Evolutionary conservation across 2,329 filamentous ascomycete genomes (phyloP).

Genomic region (Colletotrichum chrysophilum): DNA sequence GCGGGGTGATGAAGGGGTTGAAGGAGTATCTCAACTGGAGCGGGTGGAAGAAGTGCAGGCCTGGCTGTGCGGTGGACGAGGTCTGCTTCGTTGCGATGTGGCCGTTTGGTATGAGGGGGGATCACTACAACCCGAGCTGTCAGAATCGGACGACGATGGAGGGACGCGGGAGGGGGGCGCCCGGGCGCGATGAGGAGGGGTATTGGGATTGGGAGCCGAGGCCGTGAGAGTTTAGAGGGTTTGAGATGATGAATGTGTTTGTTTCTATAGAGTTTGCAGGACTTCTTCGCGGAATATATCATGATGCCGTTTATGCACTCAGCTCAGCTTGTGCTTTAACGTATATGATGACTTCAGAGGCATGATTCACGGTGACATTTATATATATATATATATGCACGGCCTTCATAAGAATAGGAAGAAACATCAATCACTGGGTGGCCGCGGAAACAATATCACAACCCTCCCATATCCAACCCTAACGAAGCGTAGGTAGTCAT

Average conservation of each 20-base stretch:
- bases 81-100: slow-evolving; percentile 69
- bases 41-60: slow-evolving; percentile 59
- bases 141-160: slow-evolving; percentile 11
- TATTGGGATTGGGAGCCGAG: slow-evolving; percentile 7
- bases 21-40: slow-evolving; percentile 62
- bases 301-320: background rate
- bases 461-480: too few species aligned
- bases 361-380: too few species aligned
- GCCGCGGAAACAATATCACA: rapidly evolving
- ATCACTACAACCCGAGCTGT: slow-evolving; percentile 45
- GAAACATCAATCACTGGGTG: background rate
- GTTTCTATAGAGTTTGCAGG: background rate
- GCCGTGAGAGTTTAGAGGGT: background rate
- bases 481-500: too few species aligned
- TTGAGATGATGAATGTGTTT: background rate
- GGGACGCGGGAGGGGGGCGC: background rate
- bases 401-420: too few species aligned
- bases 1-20: slow-evolving; percentile 33
- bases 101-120: slow-evolving; percentile 60
- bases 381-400: too few species aligned
- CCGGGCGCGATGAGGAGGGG: background rate
- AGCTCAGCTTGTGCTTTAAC: background rate
- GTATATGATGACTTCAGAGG: too few species aligned
- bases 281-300: background rate
- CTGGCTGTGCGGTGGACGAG: slow-evolving; percentile 57